These are phyloP conservation scores for Xerocomellus chrysenteron DNA, from an alignment of 768 basidiomycete genomes.

Conservation along the genomic window DNA sequence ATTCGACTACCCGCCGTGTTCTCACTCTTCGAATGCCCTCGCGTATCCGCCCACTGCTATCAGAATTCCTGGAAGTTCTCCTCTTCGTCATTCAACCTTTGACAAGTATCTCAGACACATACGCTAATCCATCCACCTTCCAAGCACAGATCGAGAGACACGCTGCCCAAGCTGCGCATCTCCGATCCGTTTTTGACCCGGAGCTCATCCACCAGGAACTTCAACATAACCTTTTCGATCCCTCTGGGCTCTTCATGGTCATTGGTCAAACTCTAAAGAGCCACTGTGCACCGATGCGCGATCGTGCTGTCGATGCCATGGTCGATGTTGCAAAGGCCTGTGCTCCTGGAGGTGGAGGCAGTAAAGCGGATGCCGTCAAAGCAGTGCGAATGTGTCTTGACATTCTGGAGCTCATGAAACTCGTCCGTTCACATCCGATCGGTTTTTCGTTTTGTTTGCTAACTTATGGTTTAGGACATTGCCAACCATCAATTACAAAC, in stretches of 20 bases:
- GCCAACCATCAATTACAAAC: slow-evolving; percentile 95
- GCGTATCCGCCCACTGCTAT: slow-evolving; percentile 65
- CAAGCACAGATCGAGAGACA: slow-evolving; percentile 62
- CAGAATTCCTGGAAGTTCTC: slow-evolving; percentile 79
- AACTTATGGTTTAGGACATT: slow-evolving; percentile 65
- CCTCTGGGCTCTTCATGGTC: slow-evolving; percentile 70
- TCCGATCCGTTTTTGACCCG: slow-evolving; percentile 79
- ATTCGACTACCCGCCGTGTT: slow-evolving; percentile 42
- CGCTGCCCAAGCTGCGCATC: slow-evolving; percentile 60
- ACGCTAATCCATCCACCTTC: slow-evolving; percentile 57
- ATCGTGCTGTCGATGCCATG: slow-evolving; percentile 81
- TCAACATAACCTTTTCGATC: slow-evolving; percentile 72
- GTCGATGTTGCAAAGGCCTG: slow-evolving; percentile 64
- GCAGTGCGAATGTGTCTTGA: slow-evolving; percentile 85
- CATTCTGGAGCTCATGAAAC: slow-evolving; percentile 92
- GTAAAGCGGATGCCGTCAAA: slow-evolving; percentile 61
- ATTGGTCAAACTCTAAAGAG: slow-evolving; percentile 82
- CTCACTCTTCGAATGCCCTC: slow-evolving; percentile 69
- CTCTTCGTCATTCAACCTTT: slow-evolving; percentile 83
- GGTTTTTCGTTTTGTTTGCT: slow-evolving; percentile 15
- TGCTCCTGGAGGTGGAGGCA: slow-evolving; percentile 52
- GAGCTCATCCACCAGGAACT: slow-evolving; percentile 82
- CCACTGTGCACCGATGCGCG: slow-evolving; percentile 93
- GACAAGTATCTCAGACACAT: slow-evolving; percentile 57
- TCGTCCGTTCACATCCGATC: slow-evolving; percentile 53